phyloP scores from a whole-genome alignment of 2,329 filamentous ascomycete species.

The Epichloe typhina region DNA sequence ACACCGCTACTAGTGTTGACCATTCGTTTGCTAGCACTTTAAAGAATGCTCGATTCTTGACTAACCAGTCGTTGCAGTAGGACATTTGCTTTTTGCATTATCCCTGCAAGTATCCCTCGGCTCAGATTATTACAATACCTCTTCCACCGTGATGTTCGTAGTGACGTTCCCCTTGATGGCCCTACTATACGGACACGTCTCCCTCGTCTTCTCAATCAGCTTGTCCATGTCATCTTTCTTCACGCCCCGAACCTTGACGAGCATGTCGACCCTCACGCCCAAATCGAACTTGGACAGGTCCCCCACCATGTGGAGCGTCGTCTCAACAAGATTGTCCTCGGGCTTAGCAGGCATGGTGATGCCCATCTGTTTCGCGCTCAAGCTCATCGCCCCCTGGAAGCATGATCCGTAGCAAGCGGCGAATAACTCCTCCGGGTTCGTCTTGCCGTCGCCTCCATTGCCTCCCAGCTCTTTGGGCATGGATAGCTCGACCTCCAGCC shows the following conservation, averaged over 20 bases:
- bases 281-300: slow-evolving; percentile 30
- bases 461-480: slow-evolving; percentile 31
- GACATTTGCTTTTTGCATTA: too few species aligned
- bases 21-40: too few species aligned
- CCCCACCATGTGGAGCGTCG: slow-evolving; percentile 28
- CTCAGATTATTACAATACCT: neutral
- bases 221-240: slow-evolving; percentile 13
- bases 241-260: slow-evolving; percentile 21
- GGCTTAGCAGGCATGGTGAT: slow-evolving; percentile 25
- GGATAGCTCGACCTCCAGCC: slow-evolving; percentile 21
- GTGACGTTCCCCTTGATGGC: slow-evolving; percentile 15
- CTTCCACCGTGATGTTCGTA: slow-evolving; percentile 13
- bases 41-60: too few species aligned
- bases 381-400: slow-evolving; percentile 33
- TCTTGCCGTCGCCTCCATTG: slow-evolving; percentile 24
- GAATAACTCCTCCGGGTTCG: slow-evolving; percentile 34
- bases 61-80: too few species aligned
- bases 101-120: too few species aligned
- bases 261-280: slow-evolving; percentile 29
- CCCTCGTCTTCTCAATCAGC: slow-evolving; percentile 14
- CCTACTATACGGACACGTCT: slow-evolving; percentile 17
- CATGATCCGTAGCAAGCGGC: slow-evolving; percentile 34
- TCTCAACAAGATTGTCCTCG: slow-evolving; percentile 25
- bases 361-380: slow-evolving; percentile 24
- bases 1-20: too few species aligned